Conservation (phyloP, 306 rosid species). For the Adenanthera pavonina region DNA sequence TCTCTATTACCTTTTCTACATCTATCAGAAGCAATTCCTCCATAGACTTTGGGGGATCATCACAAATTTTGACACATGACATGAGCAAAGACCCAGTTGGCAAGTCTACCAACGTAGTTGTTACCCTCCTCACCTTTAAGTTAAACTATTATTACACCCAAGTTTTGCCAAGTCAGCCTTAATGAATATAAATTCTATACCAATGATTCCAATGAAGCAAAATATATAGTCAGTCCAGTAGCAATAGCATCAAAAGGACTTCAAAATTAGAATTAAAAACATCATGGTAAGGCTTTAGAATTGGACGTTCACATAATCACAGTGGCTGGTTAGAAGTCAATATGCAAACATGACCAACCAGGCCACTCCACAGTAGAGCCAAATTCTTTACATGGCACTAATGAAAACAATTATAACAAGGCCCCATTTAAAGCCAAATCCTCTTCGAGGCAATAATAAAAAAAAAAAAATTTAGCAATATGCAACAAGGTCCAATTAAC, state of each 20-base stretch:
- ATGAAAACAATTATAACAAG: neutral
- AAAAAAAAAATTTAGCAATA: neutral
- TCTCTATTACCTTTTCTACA: too few species aligned
- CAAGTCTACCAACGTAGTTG: neutral
- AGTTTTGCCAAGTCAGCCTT: constrained; percentile 18
- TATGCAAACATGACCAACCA: constrained; percentile 27
- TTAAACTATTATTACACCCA: constrained; percentile 10
- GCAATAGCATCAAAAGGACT: neutral
- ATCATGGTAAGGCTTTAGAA: neutral
- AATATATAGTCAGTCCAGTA: constrained; percentile 8
- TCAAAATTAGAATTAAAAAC: neutral
- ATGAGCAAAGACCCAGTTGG: neutral
- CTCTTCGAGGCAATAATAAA: neutral
- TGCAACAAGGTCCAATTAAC: neutral
- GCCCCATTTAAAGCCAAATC: constrained; percentile 10
- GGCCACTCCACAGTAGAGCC: constrained; percentile 1
- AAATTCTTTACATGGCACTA: neutral
- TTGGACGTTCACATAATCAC: neutral
- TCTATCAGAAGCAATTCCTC: too few species aligned
- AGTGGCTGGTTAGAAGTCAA: neutral
- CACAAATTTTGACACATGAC: neutral
- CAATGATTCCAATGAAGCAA: constrained; percentile 8
- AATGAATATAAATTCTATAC: neutral
- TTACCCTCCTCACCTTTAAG: neutral
- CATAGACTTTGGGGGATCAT: neutral